Percentiles rank a stretch among this genome's conserved stretches.
These are phyloP conservation scores for Phaffia tasmanica DNA, from an alignment of 768 basidiomycete species.

Conservation along the genomic window DNA sequence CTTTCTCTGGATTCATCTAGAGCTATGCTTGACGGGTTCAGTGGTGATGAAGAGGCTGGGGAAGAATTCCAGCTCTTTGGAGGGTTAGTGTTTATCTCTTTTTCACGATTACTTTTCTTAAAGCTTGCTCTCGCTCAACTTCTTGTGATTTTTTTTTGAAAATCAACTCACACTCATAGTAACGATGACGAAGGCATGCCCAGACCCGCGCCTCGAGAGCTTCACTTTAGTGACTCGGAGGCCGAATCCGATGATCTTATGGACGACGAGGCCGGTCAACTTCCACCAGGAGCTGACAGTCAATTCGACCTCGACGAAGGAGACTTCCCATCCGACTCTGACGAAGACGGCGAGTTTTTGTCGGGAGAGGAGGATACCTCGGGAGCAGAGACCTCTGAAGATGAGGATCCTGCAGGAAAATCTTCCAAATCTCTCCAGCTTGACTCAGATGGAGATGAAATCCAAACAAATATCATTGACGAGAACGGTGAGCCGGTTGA, in stretches of 20 bases:
- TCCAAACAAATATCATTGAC: conserved; percentile 22
- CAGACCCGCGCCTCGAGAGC: conserved; percentile 50
- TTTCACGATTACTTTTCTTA: conserved; percentile 36
- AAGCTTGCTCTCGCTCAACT: background rate
- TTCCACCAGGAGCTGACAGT: conserved; percentile 23
- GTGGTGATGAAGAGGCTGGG: conserved; percentile 25
- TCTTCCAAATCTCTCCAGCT: conserved; percentile 62
- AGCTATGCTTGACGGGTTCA: conserved; percentile 19
- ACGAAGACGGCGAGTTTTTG: conserved; percentile 24
- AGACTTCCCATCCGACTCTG: conserved; percentile 26
- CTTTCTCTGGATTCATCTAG: background rate
- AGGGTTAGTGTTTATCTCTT: conserved; percentile 22
- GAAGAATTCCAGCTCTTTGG: conserved; percentile 30
- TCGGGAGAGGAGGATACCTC: conserved; percentile 42
- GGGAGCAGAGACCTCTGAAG: conserved; percentile 38
- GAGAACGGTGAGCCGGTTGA: conserved; percentile 34
- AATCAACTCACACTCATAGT: background rate
- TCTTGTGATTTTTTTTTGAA: background rate
- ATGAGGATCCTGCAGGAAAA: conserved; percentile 44
- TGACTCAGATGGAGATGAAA: conserved; percentile 41
- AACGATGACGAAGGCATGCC: conserved; percentile 25
- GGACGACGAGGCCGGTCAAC: conserved; percentile 21
- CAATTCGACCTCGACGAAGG: conserved; percentile 26
- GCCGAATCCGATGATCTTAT: conserved; percentile 29
- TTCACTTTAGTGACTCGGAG: conserved; percentile 47